Conservation (phyloP, 2,329 filamentous ascomycete genomes). For the Diplodia mutila region DNA sequence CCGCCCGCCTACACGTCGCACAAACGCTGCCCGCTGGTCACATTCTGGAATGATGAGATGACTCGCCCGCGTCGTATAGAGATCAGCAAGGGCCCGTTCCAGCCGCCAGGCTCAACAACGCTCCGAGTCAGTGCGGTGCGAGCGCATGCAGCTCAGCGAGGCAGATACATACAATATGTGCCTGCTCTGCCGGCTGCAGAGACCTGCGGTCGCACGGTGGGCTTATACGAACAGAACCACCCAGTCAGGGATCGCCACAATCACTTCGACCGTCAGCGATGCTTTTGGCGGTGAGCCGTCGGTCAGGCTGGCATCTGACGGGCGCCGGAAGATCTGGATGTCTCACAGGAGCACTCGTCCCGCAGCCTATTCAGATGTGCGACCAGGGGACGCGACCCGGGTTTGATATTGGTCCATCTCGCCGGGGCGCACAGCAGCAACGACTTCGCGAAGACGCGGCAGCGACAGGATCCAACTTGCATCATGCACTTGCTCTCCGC, state of each 20-base stretch:
- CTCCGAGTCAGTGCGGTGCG: slow-evolving; percentile 6
- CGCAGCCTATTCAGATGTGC: slow-evolving; percentile 23
- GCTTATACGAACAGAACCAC: slow-evolving; percentile 23
- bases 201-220: slow-evolving; percentile 14
- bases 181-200: slow-evolving; percentile 4
- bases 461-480: slow-evolving; percentile 11
- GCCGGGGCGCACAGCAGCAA: slow-evolving; percentile 21
- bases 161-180: slow-evolving; percentile 11
- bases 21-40: slow-evolving; percentile 16
- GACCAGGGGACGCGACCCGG: slow-evolving; percentile 17
- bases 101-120: slow-evolving; percentile 16
- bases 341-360: slow-evolving; percentile 19
- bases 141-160: neutral
- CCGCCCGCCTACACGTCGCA: slow-evolving; percentile 10
- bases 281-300: slow-evolving; percentile 21
- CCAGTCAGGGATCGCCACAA: slow-evolving; percentile 21
- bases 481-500: slow-evolving; percentile 18
- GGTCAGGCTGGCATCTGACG: slow-evolving; percentile 22
- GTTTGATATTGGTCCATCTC: slow-evolving; percentile 23
- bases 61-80: slow-evolving; percentile 20
- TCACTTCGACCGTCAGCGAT: slow-evolving; percentile 8
- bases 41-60: slow-evolving; percentile 23
- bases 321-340: slow-evolving; percentile 24
- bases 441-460: slow-evolving; percentile 9
- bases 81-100: slow-evolving; percentile 22